Base-by-base conservation (phyloP, 768 basidiomycete genomes). In the Kwoniella sp. region DNA sequence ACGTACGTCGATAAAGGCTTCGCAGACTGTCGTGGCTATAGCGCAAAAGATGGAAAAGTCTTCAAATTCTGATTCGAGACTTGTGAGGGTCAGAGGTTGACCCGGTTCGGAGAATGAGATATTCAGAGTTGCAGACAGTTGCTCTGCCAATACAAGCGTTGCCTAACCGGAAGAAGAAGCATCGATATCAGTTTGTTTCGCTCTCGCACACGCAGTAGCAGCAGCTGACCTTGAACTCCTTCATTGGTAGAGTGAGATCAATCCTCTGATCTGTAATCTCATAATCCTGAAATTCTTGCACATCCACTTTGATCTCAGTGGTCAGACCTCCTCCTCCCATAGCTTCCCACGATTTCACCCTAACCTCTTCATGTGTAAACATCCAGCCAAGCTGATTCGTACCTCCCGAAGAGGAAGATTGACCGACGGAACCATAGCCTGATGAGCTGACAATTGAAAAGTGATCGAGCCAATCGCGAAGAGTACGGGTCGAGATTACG, bases 381-480 rank as follows among this genome's bases (percentile, higher is more conserved):
- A 76, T 71, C 79, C 79, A 80, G 2, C 77, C 72, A 4, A 80
- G 68, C 51, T 77, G 74, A 63, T 70, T 72, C 25, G 40, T 55
- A 22, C 55, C 67, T 7, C 55, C 55, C 0, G 64, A 29, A 5
- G 50, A 33, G 27, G 64, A 29, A 5, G 50, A 33, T 21, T 53
- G 37, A 36, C 33, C 55, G 19, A 40, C 58, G 5, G 58, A n/a
- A 8, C 48, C 17, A 15, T 54, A 48, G 5, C 15, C 46, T 19
- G 59, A 48, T 15, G 51, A 24, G 12, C 65, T 54, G 6, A 64
- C 58, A 22, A 72, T 56, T 19, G 70, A 59, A 50, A 80, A 80
- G 61, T 80, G 77, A 21, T 80, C 76, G 12, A 78, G 65, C 77
- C 74, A 76, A 37, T 78, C 74, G 61, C 71, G 68, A 19, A 80